Evolutionary conservation across 331 rosid genomes (phyloP).

Genomic region (Stylosanthes scabra): DNA sequence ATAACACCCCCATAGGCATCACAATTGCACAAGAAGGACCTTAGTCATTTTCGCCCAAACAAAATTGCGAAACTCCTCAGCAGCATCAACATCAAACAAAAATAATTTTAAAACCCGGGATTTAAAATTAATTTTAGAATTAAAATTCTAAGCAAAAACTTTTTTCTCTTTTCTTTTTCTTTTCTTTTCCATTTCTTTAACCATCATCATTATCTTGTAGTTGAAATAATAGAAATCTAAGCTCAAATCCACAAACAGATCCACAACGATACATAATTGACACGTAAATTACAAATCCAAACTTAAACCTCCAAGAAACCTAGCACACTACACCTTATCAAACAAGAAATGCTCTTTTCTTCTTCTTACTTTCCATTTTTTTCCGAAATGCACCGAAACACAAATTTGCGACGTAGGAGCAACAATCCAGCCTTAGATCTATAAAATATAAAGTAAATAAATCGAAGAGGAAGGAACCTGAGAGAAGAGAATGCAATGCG

Average conservation of each 20-base stretch:
- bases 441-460: neutral
- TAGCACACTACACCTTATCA: neutral
- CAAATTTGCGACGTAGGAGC: conserved; percentile 14
- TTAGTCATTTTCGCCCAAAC: conserved; percentile 40
- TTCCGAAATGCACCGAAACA: neutral
- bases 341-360: neutral
- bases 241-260: neutral
- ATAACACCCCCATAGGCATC: conserved; percentile 34
- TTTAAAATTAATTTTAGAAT: neutral
- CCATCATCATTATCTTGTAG: neutral
- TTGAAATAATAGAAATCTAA: conserved; percentile 2
- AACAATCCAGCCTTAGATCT: conserved; percentile 33
- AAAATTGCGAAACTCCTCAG: conserved; percentile 18
- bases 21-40: conserved; percentile 26
- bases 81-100: conserved; percentile 32
- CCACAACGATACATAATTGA: neutral
- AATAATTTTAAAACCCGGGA: neutral
- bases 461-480: conserved; percentile 33
- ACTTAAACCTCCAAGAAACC: conserved; percentile 5
- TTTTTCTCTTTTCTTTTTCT: neutral
- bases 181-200: neutral
- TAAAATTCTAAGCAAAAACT: too few relatives aligned
- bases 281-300: conserved; percentile 14
- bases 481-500: conserved; percentile 28
- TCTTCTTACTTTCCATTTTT: too few relatives aligned